These are phyloP conservation scores for Bothriochloa decipiens DNA, from an alignment of 176 grass and related monocot species.

Conservation along the genomic window DNA sequence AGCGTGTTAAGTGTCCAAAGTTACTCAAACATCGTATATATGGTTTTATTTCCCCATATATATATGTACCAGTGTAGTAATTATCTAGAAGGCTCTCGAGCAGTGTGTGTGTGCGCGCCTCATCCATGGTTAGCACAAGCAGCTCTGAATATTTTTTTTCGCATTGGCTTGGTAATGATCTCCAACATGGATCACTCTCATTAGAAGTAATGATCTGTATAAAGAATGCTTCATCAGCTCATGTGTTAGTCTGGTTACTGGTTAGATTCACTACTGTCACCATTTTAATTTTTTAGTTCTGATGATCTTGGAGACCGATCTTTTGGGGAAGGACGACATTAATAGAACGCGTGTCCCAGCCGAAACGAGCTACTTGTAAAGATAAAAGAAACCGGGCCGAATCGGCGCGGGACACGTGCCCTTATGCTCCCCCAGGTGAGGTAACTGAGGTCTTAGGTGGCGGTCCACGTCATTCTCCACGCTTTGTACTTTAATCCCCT, in stretches of 20 bases:
- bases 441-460: slow-evolving; percentile 39
- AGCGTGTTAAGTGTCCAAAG: no score
- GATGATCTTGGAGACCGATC: neutral
- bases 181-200: neutral
- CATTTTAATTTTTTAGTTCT: neutral
- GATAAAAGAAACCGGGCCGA: neutral
- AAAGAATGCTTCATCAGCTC: neutral
- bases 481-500: slow-evolving; percentile 30
- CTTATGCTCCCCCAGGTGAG: slow-evolving; percentile 19
- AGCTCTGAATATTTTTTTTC: no score
- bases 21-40: no score
- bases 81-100: slow-evolving; percentile 1
- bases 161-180: neutral
- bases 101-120: neutral
- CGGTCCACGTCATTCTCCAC: slow-evolving; percentile 28
- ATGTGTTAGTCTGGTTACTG: neutral
- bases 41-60: no score
- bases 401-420: neutral
- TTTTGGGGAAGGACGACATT: neutral
- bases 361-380: neutral
- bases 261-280: slow-evolving; percentile 11
- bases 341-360: slow-evolving; percentile 7
- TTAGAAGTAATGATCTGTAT: neutral
- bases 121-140: neutral
- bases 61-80: no score